Base-by-base conservation (phyloP, 2,329 filamentous ascomycete genomes). In the Cryphonectria nitschkei region DNA sequence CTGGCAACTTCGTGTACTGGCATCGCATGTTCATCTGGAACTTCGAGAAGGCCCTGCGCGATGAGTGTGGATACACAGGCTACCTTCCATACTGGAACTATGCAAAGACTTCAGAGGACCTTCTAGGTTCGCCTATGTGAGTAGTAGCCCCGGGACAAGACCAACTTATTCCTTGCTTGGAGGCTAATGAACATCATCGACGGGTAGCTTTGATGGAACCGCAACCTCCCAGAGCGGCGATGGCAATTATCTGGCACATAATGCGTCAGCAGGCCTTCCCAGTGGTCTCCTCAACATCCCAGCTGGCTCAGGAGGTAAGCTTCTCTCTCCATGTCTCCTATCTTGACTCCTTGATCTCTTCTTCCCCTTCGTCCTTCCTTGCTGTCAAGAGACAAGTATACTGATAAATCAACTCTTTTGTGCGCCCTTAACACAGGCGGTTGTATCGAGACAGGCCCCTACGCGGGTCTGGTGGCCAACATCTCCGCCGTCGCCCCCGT, bases 161-260 rank as follows among this genome's bases (percentile, higher is more conserved):
- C 2, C 39, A 11, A 14, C 61, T 19, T 26, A 11, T 6, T 34
- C 34, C 34, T 34, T 34, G 34, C 16, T 13, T 34, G 11, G 16
- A 16, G 34, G 26, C 32, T 54, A 39, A 56, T 6, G 2, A 73
- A 86, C 85, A 0, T 83, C 22, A 22, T 50, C 22, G 19, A 50
- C 22, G 46, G 19, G 84, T 16, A 75, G 87, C 62, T 84, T 88
- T 72, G 84, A 86, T 69, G 86, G 86, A 67, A 84, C 83, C 67
- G 81, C 79, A 14, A 84, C 82, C 54, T 82, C 80, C 61, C 74
- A 85, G 80, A 82, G 81, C 29, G 83, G 84, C 6, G 81, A 85
- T 61, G 84, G 84, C 14, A 26, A 54, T 19, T 66, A 66, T 22
- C 22, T 66, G 34, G 29, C 64, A 54, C 50, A 66, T 11, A 66